A percentile compares a stretch with the other conserved stretches of the same genome.
Conservation (phyloP, 2,329 filamentous ascomycete genomes). For the Macrophomina phaseolina region DNA sequence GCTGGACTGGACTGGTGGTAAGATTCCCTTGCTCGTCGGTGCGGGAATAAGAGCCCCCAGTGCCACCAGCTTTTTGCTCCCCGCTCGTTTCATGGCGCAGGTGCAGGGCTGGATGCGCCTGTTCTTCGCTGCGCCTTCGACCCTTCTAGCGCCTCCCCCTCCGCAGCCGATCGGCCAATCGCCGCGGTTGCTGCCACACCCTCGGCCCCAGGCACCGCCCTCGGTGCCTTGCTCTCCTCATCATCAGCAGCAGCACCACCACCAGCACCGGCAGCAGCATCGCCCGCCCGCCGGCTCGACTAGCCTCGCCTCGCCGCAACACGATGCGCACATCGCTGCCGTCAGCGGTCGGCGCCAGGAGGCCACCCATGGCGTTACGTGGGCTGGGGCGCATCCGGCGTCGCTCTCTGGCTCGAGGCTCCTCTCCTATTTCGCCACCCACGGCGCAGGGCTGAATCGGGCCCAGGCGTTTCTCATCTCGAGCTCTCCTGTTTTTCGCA, state of each 20-base stretch:
- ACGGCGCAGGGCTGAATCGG: conserved; percentile 23
- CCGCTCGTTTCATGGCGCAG: neutral
- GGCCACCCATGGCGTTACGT: neutral
- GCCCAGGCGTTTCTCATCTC: conserved; percentile 20
- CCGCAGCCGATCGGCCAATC: conserved; percentile 12
- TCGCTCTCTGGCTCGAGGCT: neutral
- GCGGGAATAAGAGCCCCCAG: conserved; percentile 20
- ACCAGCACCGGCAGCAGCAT: too few species aligned
- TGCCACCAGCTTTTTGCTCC: neutral
- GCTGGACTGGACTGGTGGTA: too few species aligned
- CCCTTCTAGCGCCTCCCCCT: conserved; percentile 7
- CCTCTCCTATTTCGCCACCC: conserved; percentile 24
- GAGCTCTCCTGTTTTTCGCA: conserved; percentile 25
- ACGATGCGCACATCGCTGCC: neutral
- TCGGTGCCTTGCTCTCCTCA: too few species aligned
- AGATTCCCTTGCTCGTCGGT: neutral
- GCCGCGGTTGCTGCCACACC: conserved; percentile 3
- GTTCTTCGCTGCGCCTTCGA: conserved; percentile 19
- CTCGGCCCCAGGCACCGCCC: conserved; percentile 13
- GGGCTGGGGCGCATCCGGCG: neutral
- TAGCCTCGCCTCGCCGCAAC: too few species aligned
- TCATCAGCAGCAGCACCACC: neutral
- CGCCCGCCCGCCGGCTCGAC: too few species aligned
- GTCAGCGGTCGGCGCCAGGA: neutral
- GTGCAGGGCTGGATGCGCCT: conserved; percentile 4